A percentile compares a stretch with the other conserved stretches of the same genome.
These are phyloP conservation scores for Exophiala mesophila DNA, from an alignment of 2,329 filamentous ascomycete genomes.

Conservation along the genomic window DNA sequence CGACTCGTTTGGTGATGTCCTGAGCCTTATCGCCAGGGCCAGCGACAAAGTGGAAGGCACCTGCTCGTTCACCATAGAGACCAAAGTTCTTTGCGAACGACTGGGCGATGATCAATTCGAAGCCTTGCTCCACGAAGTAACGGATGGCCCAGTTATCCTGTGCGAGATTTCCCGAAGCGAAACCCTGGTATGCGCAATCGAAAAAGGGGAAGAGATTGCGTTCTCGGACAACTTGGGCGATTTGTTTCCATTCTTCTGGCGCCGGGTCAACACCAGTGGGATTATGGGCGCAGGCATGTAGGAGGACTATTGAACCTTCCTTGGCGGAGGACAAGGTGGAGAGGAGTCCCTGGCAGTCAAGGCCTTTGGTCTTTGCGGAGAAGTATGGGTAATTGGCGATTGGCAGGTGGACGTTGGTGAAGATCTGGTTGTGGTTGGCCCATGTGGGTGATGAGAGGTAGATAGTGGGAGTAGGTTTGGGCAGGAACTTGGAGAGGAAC, in stretches of 20 bases:
- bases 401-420: slow-evolving; percentile 77
- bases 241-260: slow-evolving; percentile 86
- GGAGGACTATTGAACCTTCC: slow-evolving; percentile 75
- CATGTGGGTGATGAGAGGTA: slow-evolving; percentile 95
- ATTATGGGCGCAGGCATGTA: slow-evolving; percentile 97
- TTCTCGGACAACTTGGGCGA: slow-evolving; percentile 69
- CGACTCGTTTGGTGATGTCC: slow-evolving; percentile 59
- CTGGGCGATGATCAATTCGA: slow-evolving; percentile 58
- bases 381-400: slow-evolving; percentile 92
- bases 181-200: slow-evolving; percentile 91
- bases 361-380: slow-evolving; percentile 76
- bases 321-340: slow-evolving; percentile 64
- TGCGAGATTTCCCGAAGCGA: slow-evolving; percentile 82
- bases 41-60: slow-evolving; percentile 91
- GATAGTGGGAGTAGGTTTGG: slow-evolving; percentile 60
- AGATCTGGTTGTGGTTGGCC: slow-evolving; percentile 99
- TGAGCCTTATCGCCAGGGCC: slow-evolving; percentile 63
- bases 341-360: slow-evolving; percentile 90
- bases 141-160: slow-evolving; percentile 88
- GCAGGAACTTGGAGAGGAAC: slow-evolving; percentile 91
- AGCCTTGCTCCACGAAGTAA: slow-evolving; percentile 90
- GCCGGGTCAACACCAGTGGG: slow-evolving; percentile 96
- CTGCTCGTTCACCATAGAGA: slow-evolving; percentile 91
- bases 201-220: slow-evolving; percentile 96
- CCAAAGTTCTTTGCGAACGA: slow-evolving; percentile 67